Evolutionary conservation across 306 rosid genomes (phyloP), one percentile per base, ranked within the genome.

Genomic region (Prosopis cineraria): DNA sequence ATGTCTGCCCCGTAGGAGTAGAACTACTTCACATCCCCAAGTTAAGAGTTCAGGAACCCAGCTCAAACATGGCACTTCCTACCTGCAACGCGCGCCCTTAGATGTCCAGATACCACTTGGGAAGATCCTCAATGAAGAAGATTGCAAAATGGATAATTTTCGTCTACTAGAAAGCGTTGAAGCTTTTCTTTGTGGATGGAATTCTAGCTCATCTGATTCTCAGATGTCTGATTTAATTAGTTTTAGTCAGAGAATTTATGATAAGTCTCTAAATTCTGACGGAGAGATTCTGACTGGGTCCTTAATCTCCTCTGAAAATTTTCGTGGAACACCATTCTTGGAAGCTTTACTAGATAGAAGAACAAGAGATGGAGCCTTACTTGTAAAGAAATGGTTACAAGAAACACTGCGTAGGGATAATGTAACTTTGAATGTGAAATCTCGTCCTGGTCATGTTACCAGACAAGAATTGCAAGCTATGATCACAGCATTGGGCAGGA

Each of bases 331-430:
- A 59, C 92, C 97, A 64, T 88, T 87, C 58, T 84, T 94, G 90
- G 97, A 94, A 81, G 92, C 97, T 65, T 73, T 94, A 72, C 83
- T 94, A 30, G 95, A 94, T 82, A 90, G 97, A 81, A 90, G 87
- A 83, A 88, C 92, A 60, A 94, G 88, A 83, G 97, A 92, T 83
- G 97, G 97, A 66, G 60, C 87, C 72, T 31, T 92, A 63, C 83
- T 94, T 73, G 88, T 94, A 75, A 92, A 92, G 90, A 94, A 88
- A 88, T 94, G 97, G 98, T 89, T 92, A 70, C 95, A 89, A 86
- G 98, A 94, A 92, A 83, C 92, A 53, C 48, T 90, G 77, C 92
- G 84, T 69, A 72, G 69, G 74, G 97, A 92, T 79, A 94, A 84
- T 53, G 70, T 89, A 41, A 68, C 81, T 8, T 78, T 83, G 75